Base-by-base conservation (phyloP, 441 rosid genomes). In the Caryocar brasiliense region DNA sequence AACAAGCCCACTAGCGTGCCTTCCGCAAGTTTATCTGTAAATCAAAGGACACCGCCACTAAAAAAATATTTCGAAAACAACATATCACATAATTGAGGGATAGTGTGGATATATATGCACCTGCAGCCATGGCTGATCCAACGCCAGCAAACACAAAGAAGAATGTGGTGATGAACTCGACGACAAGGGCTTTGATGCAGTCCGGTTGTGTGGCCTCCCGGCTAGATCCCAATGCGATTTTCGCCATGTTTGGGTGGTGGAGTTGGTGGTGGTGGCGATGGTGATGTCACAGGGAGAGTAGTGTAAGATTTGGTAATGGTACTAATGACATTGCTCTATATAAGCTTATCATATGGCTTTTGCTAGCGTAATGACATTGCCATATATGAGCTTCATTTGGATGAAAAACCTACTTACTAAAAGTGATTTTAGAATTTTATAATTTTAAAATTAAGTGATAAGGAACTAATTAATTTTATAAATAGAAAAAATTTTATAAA, bases 81-180 rank as follows among this genome's bases (percentile, higher is more conserved):
- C 5, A 34, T 3, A 6, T 10, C 18, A 15, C 7, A 15, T 11
- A 21, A 47, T 7, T 29, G 29, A 53, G 17, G 17, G 3, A n/a
- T 13, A 44, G 14, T 13, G 0, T 20, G 21, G 8, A 2, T 33
- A 4, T 6, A n/a, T 2, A 27, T 2, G 1, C 69, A 85, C 97
- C 81, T 0, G 90, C 64, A 19, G 89, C 66, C 78, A 85, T 81
- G 61, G 95, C 78, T 0, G 92, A 67, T 56, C 87, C 97, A 3
- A 88, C 96, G 5, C 96, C 95, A 2, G 69, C 76, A 15, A 87
- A 87, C 36, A 85, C 83, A 52, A 88, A 88, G 61, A 85, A 59
- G 67, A 88, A 88, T 35, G 97, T 88, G 63, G 83, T 74, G 34
- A 88, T 58, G 58, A 85, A 85, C 70, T 88, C 95, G 12, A 85